A percentile compares a stretch with the other conserved stretches of the same genome.
These are phyloP conservation scores for Bryum argenteum DNA, from an alignment of 225 moss, liverwort and hornwort genomes.

Conservation along the genomic window DNA sequence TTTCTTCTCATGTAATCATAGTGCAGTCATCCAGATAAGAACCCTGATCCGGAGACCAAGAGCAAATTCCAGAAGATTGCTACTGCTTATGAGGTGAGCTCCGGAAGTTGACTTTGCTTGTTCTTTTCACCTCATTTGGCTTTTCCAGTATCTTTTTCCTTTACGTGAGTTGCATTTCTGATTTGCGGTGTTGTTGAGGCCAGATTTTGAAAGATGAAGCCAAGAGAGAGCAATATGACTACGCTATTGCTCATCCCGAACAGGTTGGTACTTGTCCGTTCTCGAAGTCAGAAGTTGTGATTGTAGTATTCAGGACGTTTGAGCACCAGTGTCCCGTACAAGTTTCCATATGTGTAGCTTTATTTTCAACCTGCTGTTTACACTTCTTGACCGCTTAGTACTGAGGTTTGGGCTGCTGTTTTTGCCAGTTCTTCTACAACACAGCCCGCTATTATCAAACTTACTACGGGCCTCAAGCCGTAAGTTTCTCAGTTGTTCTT, in stretches of 20 bases:
- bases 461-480: conserved; percentile 95
- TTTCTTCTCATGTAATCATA: conserved; percentile 19
- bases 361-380: background rate
- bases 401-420: conserved; percentile 33
- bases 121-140: conserved; percentile 4
- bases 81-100: conserved; percentile 89
- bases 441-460: conserved; percentile 97
- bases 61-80: conserved; percentile 90
- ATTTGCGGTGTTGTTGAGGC: conserved; percentile 3
- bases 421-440: conserved; percentile 82
- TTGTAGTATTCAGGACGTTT: background rate
- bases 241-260: conserved; percentile 96
- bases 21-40: conserved; percentile 97
- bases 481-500: conserved; percentile 39
- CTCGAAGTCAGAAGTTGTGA: conserved; percentile 3
- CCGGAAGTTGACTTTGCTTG: background rate
- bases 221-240: conserved; percentile 97
- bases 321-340: conserved; percentile 3
- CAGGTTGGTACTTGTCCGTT: conserved; percentile 52
- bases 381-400: conserved; percentile 14
- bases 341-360: conserved; percentile 2
- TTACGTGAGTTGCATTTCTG: conserved; percentile 16
- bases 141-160: background rate
- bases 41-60: conserved; percentile 94
- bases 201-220: conserved; percentile 93